Evolutionary conservation across 2,329 filamentous ascomycete species (phyloP).

Genomic region (Pseudogymnoascus sp.): DNA sequence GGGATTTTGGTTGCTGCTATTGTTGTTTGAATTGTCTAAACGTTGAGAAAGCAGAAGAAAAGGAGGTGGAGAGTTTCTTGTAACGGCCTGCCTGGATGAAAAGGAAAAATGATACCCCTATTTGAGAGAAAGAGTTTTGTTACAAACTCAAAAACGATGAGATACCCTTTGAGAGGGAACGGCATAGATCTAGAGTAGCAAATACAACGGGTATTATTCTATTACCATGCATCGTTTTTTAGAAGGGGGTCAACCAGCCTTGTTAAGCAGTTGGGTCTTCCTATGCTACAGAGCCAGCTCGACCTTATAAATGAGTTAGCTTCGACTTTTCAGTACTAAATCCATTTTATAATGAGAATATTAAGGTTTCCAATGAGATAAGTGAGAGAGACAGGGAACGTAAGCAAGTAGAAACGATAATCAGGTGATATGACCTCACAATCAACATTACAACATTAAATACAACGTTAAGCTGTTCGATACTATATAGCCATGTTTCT

Average conservation of each 20-base stretch:
- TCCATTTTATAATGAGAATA: no score
- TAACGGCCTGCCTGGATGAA: background rate
- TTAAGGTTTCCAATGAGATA: no score
- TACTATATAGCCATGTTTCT: background rate
- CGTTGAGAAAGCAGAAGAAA: background rate
- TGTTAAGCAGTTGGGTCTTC: no score
- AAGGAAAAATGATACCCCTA: background rate
- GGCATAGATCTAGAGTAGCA: background rate
- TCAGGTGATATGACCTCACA: background rate
- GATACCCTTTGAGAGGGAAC: background rate
- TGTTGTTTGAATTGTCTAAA: slow-evolving; percentile 12
- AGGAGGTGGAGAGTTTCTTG: background rate
- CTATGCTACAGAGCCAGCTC: no score
- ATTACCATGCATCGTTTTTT: background rate
- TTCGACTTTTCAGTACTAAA: no score
- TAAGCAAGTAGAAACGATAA: background rate
- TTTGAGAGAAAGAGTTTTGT: background rate
- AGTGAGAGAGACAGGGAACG: no score
- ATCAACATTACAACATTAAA: background rate
- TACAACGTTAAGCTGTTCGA: background rate
- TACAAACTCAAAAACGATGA: background rate
- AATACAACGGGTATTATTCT: background rate
- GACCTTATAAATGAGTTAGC: no score
- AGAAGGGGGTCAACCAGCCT: no score
- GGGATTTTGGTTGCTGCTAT: slow-evolving; percentile 25